A percentile compares a stretch with the other conserved stretches of the same genome.
These are phyloP conservation scores for Rhododendron henanense DNA, from an alignment of 148 eudicot species.

Conservation along the genomic window DNA sequence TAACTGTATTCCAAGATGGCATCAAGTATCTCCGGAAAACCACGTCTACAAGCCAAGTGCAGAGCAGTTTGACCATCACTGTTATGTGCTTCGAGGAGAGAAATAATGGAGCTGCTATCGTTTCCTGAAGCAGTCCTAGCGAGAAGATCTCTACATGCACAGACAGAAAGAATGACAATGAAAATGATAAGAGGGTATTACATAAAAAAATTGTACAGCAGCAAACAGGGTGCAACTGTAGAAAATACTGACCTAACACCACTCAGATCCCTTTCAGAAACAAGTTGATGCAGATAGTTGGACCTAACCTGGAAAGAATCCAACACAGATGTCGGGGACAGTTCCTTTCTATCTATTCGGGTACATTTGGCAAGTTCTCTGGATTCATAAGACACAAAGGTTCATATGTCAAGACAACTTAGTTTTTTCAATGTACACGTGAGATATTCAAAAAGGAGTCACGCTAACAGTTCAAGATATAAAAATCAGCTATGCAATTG, in stretches of 20 bases:
- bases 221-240: slow-evolving; percentile 4
- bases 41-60: slow-evolving; percentile 95
- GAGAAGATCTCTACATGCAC: slow-evolving; percentile 56
- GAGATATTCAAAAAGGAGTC: not conserved
- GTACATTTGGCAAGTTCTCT: slow-evolving; percentile 49
- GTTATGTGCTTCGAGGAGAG: slow-evolving; percentile 81
- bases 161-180: not conserved
- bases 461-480: not conserved
- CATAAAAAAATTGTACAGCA: not conserved
- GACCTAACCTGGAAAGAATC: slow-evolving; percentile 58
- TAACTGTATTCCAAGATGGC: slow-evolving; percentile 64
- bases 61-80: slow-evolving; percentile 94
- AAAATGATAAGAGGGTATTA: slow-evolving; percentile 3
- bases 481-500: not conserved
- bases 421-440: not conserved
- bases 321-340: slow-evolving; percentile 47
- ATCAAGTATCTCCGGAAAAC: slow-evolving; percentile 76
- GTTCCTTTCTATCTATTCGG: slow-evolving; percentile 39
- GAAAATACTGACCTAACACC: slow-evolving; percentile 69
- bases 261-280: slow-evolving; percentile 69
- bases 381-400: slow-evolving; percentile 9
- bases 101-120: slow-evolving; percentile 43
- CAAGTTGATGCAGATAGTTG: slow-evolving; percentile 60
- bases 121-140: slow-evolving; percentile 55
- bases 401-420: not conserved